Evolutionary conservation across 768 basidiomycete genomes (phyloP).

Genomic region (Rhizopogon vulgaris): DNA sequence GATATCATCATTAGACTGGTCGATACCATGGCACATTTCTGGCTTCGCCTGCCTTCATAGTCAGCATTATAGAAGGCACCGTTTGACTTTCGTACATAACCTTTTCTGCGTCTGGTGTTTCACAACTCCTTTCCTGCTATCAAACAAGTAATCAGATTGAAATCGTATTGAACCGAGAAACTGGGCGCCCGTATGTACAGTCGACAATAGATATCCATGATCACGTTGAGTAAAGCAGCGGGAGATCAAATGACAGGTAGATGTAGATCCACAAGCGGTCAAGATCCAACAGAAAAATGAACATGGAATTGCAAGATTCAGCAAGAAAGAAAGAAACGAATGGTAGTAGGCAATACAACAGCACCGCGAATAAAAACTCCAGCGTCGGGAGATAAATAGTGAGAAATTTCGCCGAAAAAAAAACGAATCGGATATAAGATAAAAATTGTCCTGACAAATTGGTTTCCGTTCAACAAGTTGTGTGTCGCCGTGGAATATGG

Average conservation of each 20-base stretch:
- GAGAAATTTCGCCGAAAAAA: conserved; percentile 8
- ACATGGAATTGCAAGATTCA: background rate
- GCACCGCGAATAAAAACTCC: conserved; percentile 14
- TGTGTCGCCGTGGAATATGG: conserved; percentile 16
- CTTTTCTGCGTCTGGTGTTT: too few species aligned
- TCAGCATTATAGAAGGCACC: too few species aligned
- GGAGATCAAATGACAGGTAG: background rate
- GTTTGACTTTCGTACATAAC: too few species aligned
- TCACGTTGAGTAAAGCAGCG: background rate
- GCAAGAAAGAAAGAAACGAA: conserved; percentile 3
- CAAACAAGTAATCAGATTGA: background rate
- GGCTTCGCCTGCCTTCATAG: too few species aligned
- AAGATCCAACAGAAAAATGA: background rate
- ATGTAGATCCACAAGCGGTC: background rate
- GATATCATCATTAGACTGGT: too few species aligned
- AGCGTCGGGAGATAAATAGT: conserved; percentile 23
- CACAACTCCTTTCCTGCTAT: too few species aligned
- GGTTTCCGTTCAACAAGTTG: conserved; percentile 1
- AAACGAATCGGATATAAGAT: conserved; percentile 12
- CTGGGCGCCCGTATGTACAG: background rate
- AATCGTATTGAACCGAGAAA: background rate
- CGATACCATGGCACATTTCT: too few species aligned
- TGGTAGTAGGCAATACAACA: conserved; percentile 21
- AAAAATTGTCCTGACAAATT: conserved; percentile 9
- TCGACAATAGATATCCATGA: background rate